Evolutionary conservation across 2,329 filamentous ascomycete species (phyloP), one percentile per base, ranked within the genome.

Genomic region (Talaromyces sp.): DNA sequence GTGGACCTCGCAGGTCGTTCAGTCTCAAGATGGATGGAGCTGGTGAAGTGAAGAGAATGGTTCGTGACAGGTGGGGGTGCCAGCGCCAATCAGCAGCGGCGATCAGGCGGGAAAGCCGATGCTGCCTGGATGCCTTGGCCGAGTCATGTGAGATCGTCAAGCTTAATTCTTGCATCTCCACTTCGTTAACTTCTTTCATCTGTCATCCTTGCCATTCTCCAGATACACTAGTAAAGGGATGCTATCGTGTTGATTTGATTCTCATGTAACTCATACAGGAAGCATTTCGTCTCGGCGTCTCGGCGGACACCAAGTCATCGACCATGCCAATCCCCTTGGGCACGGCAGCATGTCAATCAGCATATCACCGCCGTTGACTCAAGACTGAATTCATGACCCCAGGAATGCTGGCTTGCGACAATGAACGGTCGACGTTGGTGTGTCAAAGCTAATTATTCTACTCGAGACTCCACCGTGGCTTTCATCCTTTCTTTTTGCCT

Each of bases 51-150:
- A 31, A 31, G 27, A 6, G 27, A 31, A 27, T 60, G 27, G 59
- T 39, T 62, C 31, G 47, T 35, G 27, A 45, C 41, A 35, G 37
- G 33, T 66, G 22, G 68, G 64, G 65, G 24, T 68, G 69, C 61
- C 68, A 31, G 69, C 63, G 56, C 61, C 61, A 63, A 63, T 63
- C 50, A 57, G 24, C 39, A 37, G 39, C 37, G 49, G 49, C 50
- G 24, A 35, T 47, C 39, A 14, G 11, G 52, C 61, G 50, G 61
- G 39, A 56, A 57, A 54, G 45, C 59, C 59, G 33, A 8, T 8
- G 35, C 35, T 37, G 35, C 41, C 58, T 33, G 43, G 43, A 49
- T 49, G 57, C 59, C 59, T 62, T 56, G 22, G 19, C 27, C 39
- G 56, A 11, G 56, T 59, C 56, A 59, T 59, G 56, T 59, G 56